Conservation (phyloP, 202 grass and related monocot genomes). For the Setaria viridis region DNA sequence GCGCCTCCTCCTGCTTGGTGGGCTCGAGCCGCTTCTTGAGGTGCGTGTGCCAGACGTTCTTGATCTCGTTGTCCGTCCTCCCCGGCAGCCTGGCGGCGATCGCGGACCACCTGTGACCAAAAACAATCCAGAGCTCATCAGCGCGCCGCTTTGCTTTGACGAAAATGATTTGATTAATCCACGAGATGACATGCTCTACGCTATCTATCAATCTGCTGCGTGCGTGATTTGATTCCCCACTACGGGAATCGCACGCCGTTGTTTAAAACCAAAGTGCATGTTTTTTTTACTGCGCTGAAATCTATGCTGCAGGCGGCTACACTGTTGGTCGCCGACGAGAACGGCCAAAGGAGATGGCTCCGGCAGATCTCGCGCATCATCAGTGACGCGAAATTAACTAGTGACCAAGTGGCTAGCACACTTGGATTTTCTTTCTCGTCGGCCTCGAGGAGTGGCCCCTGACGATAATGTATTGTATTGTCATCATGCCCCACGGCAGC, state of each 20-base stretch:
- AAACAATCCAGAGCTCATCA: slow-evolving; percentile 49
- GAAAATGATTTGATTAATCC: not conserved
- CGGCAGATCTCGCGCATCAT: slow-evolving; percentile 54
- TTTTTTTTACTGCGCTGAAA: slow-evolving; percentile 47
- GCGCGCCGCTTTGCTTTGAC: not conserved
- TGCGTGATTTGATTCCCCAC: slow-evolving; percentile 49
- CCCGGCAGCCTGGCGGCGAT: slow-evolving; percentile 81
- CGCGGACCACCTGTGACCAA: slow-evolving; percentile 71
- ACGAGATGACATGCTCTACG: not conserved
- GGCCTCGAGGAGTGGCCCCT: slow-evolving; percentile 1
- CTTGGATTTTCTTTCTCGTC: slow-evolving; percentile 25
- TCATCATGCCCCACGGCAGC: not conserved
- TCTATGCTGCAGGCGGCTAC: not conserved
- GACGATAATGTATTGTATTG: slow-evolving; percentile 41
- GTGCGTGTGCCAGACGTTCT: slow-evolving; percentile 96
- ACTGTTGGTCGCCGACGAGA: not conserved
- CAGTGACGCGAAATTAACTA: slow-evolving; percentile 42
- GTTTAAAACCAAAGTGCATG: slow-evolving; percentile 33
- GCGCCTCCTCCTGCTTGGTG: not conserved
- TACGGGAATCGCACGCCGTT: slow-evolving; percentile 13
- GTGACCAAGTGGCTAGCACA: slow-evolving; percentile 42
- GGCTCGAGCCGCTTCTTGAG: slow-evolving; percentile 81
- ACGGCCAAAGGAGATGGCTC: slow-evolving; percentile 43
- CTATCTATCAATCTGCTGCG: slow-evolving; percentile 7
- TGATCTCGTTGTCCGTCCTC: slow-evolving; percentile 95